These are phyloP conservation scores for Coccomyxa sp. DNA, from an alignment of 139 green algal species.

Conservation along the genomic window DNA sequence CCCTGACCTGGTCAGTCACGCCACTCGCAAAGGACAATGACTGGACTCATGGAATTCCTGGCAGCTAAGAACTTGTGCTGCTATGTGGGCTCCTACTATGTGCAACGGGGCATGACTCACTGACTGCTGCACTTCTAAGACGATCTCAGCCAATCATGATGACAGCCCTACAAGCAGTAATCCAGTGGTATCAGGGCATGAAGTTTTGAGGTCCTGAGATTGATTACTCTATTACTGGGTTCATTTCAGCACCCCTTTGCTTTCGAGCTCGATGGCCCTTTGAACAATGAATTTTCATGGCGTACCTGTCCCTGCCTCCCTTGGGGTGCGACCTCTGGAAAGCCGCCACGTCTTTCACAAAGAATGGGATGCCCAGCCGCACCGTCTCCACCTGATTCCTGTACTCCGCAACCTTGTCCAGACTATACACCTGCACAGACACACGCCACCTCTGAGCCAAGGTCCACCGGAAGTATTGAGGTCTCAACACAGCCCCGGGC, in stretches of 20 bases:
- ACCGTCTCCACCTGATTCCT: conserved; percentile 9
- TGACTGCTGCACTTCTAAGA: too few relatives aligned
- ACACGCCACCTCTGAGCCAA: neutral
- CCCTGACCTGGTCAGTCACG: neutral
- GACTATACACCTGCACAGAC: conserved; percentile 16
- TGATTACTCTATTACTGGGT: too few relatives aligned
- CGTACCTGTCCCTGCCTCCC: conserved; percentile 15
- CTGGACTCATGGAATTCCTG: neutral
- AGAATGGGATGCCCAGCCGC: conserved; percentile 15
- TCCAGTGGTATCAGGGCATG: too few relatives aligned
- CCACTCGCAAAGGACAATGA: neutral
- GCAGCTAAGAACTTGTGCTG: neutral
- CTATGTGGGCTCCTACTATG: too few relatives aligned
- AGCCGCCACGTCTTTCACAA: conserved; percentile 12
- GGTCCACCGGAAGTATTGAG: neutral
- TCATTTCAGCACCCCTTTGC: neutral
- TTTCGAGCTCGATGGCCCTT: neutral
- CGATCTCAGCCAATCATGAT: too few relatives aligned
- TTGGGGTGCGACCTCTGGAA: conserved; percentile 14
- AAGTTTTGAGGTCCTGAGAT: neutral
- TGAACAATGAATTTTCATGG: neutral
- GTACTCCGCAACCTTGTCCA: conserved; percentile 12
- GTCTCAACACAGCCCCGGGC: too few relatives aligned
- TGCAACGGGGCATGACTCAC: too few relatives aligned
- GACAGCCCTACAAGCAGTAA: too few relatives aligned